Evolutionary conservation across 202 grass and related monocot genomes (phyloP), one percentile per base, ranked within the genome.

Genomic region (Setaria viridis): DNA sequence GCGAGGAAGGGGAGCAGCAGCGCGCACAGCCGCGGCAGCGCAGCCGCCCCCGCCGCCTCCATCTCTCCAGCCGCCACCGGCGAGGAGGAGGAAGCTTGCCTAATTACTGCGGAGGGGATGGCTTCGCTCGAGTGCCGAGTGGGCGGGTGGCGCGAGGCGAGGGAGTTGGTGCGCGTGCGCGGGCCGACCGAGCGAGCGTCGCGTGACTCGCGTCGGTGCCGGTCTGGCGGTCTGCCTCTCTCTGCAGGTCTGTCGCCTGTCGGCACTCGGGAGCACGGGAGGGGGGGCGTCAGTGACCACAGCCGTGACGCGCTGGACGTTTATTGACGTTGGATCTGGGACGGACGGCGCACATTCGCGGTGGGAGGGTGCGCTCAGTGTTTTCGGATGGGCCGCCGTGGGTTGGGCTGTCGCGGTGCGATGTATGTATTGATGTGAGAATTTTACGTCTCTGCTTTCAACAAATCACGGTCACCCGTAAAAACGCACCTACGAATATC

Each of bases 1-100:
- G 72, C 62, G 62, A 97, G 37, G 85, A 86, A 70, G 19, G 64
- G 80, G 78, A 91, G 84, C 74, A 86, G 45, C 53, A 84, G 62
- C 34, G 67, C 76, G 62, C 49, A 60, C 25, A 86, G 62, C 67
- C 57, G 85, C 82, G 33, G 47, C 69, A 68, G 13, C 62, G 70
- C 62, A 43, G 48, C 42, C 74, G 34, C 77, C 21, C 42, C 45
- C 60, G n/a, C 81, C 59, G 37, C 33, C 7, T 15, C 85, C 91
- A 89, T 87, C 85, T 72, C 77, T 78, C 82, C 25, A 29, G 63
- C 0, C 48, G 32, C 46, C 16, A 48, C 10, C 30, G 45, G 20
- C 17, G 42, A 3, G 20, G 54, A 70, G 30, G 51, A 41, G 29
- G 39, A 56, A 56, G 15, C 49, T 16, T 15, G 32, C 45, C 15